Conservation (phyloP, 495 filamentous ascomycete species). For the Talaromyces liani region DNA sequence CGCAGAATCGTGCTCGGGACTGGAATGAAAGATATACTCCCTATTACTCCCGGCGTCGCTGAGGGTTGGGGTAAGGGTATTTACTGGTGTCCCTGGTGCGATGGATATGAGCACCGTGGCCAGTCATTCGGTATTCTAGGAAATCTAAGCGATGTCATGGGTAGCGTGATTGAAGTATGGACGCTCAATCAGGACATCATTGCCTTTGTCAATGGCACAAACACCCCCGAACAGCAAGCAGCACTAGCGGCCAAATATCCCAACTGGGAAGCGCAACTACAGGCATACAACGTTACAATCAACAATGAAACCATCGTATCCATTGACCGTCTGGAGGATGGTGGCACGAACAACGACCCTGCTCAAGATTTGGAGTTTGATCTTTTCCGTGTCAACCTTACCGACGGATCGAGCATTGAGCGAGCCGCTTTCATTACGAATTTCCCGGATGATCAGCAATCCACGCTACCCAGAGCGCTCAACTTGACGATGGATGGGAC, state of each 20-base stretch:
- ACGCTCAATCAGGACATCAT: slow-evolving; percentile 36
- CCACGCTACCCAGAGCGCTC: slow-evolving; percentile 24
- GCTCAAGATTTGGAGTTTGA: slow-evolving; percentile 31
- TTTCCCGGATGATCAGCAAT: slow-evolving; percentile 40
- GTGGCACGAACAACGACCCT: slow-evolving; percentile 26
- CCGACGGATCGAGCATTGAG: slow-evolving; percentile 32
- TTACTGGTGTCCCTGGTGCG: slow-evolving; percentile 58
- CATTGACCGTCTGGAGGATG: slow-evolving; percentile 40
- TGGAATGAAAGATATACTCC: slow-evolving; percentile 46
- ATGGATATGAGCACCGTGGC: slow-evolving; percentile 51
- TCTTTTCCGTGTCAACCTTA: slow-evolving; percentile 47
- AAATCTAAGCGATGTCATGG: slow-evolving; percentile 31
- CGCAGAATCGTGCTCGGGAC: slow-evolving; percentile 50
- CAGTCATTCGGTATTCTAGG: slow-evolving; percentile 47
- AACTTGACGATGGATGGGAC: slow-evolving; percentile 34
- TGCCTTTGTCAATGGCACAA: slow-evolving; percentile 49
- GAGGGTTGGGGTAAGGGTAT: slow-evolving; percentile 50
- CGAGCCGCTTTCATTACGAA: slow-evolving; percentile 44
- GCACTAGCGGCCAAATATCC: slow-evolving; percentile 29
- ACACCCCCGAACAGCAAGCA: slow-evolving; percentile 32
- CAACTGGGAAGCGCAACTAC: slow-evolving; percentile 39
- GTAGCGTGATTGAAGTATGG: slow-evolving; percentile 38
- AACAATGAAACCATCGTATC: slow-evolving; percentile 46
- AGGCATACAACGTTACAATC: slow-evolving; percentile 38
- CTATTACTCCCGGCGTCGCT: slow-evolving; percentile 40